Conservation (phyloP, 2,329 filamentous ascomycete genomes). For the Nannizzia gypsea region DNA sequence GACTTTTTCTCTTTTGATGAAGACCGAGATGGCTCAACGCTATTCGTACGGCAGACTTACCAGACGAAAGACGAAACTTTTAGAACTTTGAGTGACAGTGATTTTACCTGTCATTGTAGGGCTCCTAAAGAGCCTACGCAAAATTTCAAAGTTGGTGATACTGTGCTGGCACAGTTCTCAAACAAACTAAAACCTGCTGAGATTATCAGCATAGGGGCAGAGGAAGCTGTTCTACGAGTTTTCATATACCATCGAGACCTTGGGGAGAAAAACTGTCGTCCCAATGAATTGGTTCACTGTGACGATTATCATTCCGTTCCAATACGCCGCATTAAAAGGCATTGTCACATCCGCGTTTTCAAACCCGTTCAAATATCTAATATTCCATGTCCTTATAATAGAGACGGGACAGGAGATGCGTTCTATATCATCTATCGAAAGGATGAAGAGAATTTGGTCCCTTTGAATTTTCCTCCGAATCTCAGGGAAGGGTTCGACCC, state of each 20-base stretch:
- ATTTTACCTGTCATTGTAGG: conserved; percentile 44
- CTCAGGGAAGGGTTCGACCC: conserved; percentile 49
- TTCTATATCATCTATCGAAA: conserved; percentile 49
- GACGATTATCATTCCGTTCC: conserved; percentile 32
- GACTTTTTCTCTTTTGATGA: conserved; percentile 44
- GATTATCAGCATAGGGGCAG: conserved; percentile 32
- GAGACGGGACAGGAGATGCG: conserved; percentile 52
- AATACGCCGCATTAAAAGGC: conserved; percentile 37
- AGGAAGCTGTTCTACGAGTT: conserved; percentile 37
- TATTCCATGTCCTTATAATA: conserved; percentile 53
- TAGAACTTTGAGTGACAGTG: conserved; percentile 43
- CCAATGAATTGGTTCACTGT: conserved; percentile 44
- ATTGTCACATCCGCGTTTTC: conserved; percentile 51
- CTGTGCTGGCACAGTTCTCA: conserved; percentile 40
- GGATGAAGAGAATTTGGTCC: conserved; percentile 3
- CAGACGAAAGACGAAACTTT: conserved; percentile 49
- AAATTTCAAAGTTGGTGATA: conserved; percentile 44
- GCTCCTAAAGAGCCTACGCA: neutral
- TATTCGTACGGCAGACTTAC: conserved; percentile 63
- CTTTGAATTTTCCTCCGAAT: conserved; percentile 13
- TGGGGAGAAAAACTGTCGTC: conserved; percentile 31
- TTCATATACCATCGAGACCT: conserved; percentile 41
- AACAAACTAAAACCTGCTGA: conserved; percentile 49
- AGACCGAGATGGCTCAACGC: conserved; percentile 34
- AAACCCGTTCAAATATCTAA: conserved; percentile 21